Evolutionary conservation across 78 protist genomes (phyloP), one percentile per base, ranked within the genome.

Genomic region (Ministeria vibrans): DNA sequence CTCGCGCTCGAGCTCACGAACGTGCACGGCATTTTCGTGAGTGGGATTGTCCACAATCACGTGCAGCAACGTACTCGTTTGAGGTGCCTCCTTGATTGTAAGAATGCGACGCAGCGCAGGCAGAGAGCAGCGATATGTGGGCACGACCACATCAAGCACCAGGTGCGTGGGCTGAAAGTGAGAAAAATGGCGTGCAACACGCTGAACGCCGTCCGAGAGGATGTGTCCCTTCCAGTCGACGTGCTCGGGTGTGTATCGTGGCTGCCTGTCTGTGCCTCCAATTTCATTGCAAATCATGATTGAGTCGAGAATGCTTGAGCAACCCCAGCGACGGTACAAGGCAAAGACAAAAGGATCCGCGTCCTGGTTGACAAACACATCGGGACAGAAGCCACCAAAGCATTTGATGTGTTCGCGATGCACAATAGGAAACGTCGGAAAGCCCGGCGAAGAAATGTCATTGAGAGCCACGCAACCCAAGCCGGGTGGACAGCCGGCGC

Each of bases 391-490:
- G 62, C 51, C 78, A 4, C 62, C 78, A 18, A 73, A 73, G 36
- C 34, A 42, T 22, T 3, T 3, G 59, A 73, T 4, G 51, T 73
- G 78, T 2, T 2, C 27, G 27, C 36, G 59, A 23, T 18, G 9
- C n/a, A 73, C 45, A 28, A 73, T 53, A 36, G 78, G 78, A 25
- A 73, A 73, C 15, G 78, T 53, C 42, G 78, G 78, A 18, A 73
- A 73, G 3, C 78, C 78, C 2, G 62, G 59, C 30, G 23, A 32
- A 9, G 15, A 13, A 4, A 5, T 38, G 38, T 73, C 78, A 18
- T 3, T 5, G 15, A 73, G 23, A 36, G 78, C 68, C 62, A 73
- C 78, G 42, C 78, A 73, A 43, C 78, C 78, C 34, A 73, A 73
- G 30, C 75, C 75, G 39, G 30, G 53, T n/a, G n/a, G n/a, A n/a